These are phyloP conservation scores for Wickerhamomyces sydowiorum DNA, from an alignment of 805 yeast species.

Conservation along the genomic window DNA sequence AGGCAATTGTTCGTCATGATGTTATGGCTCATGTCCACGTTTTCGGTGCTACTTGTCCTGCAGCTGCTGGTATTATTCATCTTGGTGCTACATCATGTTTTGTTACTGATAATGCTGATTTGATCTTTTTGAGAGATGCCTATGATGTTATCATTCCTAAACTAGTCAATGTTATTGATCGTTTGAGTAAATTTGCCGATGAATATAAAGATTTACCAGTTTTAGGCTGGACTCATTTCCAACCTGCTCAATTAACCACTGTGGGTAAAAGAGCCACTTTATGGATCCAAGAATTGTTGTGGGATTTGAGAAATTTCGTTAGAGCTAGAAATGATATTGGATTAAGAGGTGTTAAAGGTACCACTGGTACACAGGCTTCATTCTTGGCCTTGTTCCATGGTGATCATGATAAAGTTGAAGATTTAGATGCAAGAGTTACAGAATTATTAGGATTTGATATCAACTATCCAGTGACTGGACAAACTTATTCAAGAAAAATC, in stretches of 20 bases:
- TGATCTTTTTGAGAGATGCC: constrained; percentile 94
- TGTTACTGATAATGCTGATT: constrained; percentile 97
- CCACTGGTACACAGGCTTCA: constrained; percentile 98
- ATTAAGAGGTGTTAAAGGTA: constrained; percentile 96
- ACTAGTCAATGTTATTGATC: constrained; percentile 90
- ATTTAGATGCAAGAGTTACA: constrained; percentile 84
- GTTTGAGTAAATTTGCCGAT: constrained; percentile 81
- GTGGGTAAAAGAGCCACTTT: constrained; percentile 97
- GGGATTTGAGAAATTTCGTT: constrained; percentile 95
- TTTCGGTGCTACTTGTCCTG: constrained; percentile 88
- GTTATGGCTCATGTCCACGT: constrained; percentile 99
- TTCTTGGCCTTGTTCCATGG: constrained; percentile 94
- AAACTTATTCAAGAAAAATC: constrained; percentile 97
- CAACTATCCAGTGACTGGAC: constrained; percentile 98
- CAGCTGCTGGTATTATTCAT: constrained; percentile 96
- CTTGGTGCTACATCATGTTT: constrained; percentile 97
- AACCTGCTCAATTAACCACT: constrained; percentile 98
- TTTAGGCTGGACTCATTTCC: constrained; percentile 99
- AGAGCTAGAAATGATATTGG: constrained; percentile 97
- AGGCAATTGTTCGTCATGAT: constrained; percentile 97
- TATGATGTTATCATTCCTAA: constrained; percentile 91
- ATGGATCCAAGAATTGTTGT: constrained; percentile 95
- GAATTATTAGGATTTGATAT: constrained; percentile 89
- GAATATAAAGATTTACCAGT: constrained; percentile 94
- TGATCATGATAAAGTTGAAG: constrained; percentile 94